A percentile compares a stretch with the other conserved stretches of the same genome.
Conservation (phyloP, 108 stramenopile species). For the Fragilariopsis cylindrus region DNA sequence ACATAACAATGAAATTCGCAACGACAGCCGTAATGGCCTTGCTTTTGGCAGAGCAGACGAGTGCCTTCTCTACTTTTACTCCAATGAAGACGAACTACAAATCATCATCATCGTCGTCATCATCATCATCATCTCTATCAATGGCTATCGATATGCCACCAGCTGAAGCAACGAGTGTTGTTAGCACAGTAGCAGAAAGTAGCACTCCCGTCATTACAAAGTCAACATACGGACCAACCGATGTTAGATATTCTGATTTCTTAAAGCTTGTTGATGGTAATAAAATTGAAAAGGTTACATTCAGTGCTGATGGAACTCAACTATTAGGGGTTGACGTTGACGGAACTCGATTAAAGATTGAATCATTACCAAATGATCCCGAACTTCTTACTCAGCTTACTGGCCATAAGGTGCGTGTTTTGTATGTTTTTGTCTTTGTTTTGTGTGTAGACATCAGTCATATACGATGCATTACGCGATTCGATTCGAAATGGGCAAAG, state of each 20-base stretch:
- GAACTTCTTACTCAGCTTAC: conserved; percentile 93
- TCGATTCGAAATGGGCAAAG: not conserved
- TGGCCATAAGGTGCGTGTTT: conserved; percentile 70
- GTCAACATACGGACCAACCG: conserved; percentile 52
- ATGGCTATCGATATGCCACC: conserved; percentile 25
- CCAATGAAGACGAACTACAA: conserved; percentile 8
- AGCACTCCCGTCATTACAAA: conserved; percentile 38
- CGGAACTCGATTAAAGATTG: conserved; percentile 86
- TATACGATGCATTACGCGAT: not conserved
- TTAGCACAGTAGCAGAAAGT: not conserved
- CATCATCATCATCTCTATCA: not conserved
- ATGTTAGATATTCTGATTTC: conserved; percentile 77
- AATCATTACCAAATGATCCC: conserved; percentile 93
- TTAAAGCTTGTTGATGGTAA: conserved; percentile 62
- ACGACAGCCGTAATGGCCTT: conserved; percentile 29
- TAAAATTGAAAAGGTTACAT: conserved; percentile 81
- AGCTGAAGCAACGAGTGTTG: conserved; percentile 11
- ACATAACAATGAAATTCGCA: conserved; percentile 42
- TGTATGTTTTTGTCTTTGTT: not conserved
- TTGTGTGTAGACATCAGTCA: not conserved
- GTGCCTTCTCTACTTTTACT: conserved; percentile 40
- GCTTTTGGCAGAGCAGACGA: conserved; percentile 38
- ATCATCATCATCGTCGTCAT: not conserved
- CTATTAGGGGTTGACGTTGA: conserved; percentile 87
- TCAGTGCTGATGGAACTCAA: conserved; percentile 87